Base-by-base conservation (phyloP, 495 filamentous ascomycete genomes). In the Hypoxylon cercidicola region DNA sequence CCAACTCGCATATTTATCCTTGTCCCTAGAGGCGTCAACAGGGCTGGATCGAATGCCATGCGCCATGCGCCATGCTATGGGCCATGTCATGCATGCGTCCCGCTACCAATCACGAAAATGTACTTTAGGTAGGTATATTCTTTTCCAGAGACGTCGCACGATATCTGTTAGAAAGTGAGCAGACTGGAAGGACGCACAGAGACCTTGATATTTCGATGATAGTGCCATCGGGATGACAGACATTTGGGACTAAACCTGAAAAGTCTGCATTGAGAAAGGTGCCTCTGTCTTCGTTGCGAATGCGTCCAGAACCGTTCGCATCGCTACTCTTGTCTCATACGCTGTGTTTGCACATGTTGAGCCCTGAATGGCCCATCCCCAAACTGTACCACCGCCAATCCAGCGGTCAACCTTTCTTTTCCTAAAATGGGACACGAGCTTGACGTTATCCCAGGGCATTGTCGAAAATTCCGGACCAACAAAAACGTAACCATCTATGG, bases 291-390 rank as follows among this genome's bases (percentile, higher is more conserved):
- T 34, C 45, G 10, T 53, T 5, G 39, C 30, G 21, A 57, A 23
- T 37, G 54, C 52, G 30, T 55, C 57, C 23, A 61, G 57, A 53
- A 61, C 58, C 41, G 58, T 54, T 62, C 57, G 57, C 57, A 58
- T 34, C 23, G 21, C 64, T 53, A 53, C 35, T 40, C 52, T 49
- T 67, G 64, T 67, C 64, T 67, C 64, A 67, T 66, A 49, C 58
- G 64, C 39, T 44, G 64, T 67, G 64, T 67, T 67, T 67, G 64
- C 64, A 53, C 53, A 52, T 34, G 13, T 37, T 46, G 19, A 13
- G 54, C 30, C 37, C 34, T 68, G 59, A 68, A 59, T 68, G 64
- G 64, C 9, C 59, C 53, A 7, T 37, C 37, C 46, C 58, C 43
- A 62, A 64, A 35, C 48, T 59, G 64, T 68, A 40, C 49, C 2